phyloP scores from a whole-genome alignment of 176 grass and related monocot species.

The Canna indica region DNA sequence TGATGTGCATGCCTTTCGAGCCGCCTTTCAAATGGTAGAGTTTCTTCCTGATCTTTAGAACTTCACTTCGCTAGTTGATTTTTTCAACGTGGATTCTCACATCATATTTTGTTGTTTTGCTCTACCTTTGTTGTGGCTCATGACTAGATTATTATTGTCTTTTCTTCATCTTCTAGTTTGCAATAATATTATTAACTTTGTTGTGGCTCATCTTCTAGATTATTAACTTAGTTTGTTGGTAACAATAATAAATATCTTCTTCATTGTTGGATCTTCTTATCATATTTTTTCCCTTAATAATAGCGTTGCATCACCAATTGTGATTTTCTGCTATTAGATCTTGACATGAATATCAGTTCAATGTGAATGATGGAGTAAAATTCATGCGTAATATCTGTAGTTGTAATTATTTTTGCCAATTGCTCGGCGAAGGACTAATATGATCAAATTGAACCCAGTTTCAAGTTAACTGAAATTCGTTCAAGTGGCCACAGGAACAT shows the following conservation, averaged over 20 bases:
- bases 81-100: background rate
- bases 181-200: background rate
- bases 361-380: background rate
- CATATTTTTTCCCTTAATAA: background rate
- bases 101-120: background rate
- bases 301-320: background rate
- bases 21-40: constrained; percentile 81
- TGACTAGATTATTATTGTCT: background rate
- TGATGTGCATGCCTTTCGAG: constrained; percentile 79
- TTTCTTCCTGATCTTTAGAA: background rate
- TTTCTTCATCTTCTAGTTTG: background rate
- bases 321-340: background rate
- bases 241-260: background rate
- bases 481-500: too few species aligned
- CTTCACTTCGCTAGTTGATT: constrained; percentile 12
- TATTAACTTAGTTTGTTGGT: too few species aligned
- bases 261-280: background rate
- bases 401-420: too few species aligned
- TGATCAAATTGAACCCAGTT: too few species aligned
- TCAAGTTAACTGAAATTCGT: too few species aligned
- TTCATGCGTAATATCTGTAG: too few species aligned
- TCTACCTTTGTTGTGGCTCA: background rate
- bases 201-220: too few species aligned
- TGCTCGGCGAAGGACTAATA: too few species aligned
- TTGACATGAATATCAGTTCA: background rate